Base-by-base conservation (phyloP, 495 filamentous ascomycete species). In the Delitschia confertaspora region DNA sequence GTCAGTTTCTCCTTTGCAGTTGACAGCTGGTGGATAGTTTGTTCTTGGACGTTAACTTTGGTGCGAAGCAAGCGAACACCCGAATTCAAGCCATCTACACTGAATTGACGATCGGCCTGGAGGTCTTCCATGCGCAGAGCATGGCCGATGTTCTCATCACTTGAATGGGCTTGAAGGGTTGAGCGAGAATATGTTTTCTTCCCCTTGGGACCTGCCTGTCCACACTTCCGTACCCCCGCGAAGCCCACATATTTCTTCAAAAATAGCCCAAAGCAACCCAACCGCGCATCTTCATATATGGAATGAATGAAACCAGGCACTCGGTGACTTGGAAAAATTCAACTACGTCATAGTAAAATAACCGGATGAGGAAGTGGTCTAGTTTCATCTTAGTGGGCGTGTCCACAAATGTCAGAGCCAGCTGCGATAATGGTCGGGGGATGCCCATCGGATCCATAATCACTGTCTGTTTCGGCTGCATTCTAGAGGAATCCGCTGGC, bases 211-310 rank as follows among this genome's bases (percentile, higher is more conserved):
- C n/a, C n/a, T n/a, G n/a, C n/a, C n/a, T n/a, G n/a, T n/a, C n/a
- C n/a, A n/a, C n/a, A n/a, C n/a, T n/a, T n/a, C n/a, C n/a, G n/a
- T n/a, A n/a, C n/a, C n/a, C n/a, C 6, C 6, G n/a, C n/a, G n/a
- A n/a, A n/a, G 27, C 11, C 37, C 46, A 22, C 38, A 42, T 3
- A 43, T 43, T 1, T 23, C 30, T 14, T 49, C 46, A 2, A 49
- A 18, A 11, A 35, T 22, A 17, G 2, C 48, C 48, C 1, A 51
- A 22, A 13, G 34, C 41, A 18, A 51, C 37, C 48, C 48, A 51
- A 9, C 34, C 42, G 23, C 48, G 34, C 41, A 51, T 24, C 14
- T 51, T 42, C 35, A 46, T 51, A 8, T 33, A 24, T 13, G 4
- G 22, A 46, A 33, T 6, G 9, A 9, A 6, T 40, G 22, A 29